Evolutionary conservation across 371 early-diverging fungal species (phyloP).

Genomic region (Mortierella sp.): DNA sequence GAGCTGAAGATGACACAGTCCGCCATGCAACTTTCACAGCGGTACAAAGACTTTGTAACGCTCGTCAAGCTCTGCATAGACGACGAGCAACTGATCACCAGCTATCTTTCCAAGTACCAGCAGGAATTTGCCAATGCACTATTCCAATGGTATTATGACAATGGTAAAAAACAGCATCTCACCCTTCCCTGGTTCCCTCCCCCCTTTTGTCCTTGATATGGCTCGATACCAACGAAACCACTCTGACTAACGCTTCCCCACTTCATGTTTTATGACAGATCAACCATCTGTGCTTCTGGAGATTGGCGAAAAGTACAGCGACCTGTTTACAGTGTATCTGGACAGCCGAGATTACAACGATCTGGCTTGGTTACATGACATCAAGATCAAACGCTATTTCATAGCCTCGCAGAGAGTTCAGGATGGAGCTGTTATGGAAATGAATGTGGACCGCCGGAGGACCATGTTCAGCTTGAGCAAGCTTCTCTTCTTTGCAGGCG

Average conservation of each 20-base stretch:
- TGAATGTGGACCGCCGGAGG: conserved; percentile 32
- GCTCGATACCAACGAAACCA: no score
- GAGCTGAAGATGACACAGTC: conserved; percentile 22
- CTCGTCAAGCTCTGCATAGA: conserved; percentile 28
- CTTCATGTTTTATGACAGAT: no score
- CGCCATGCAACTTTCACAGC: conserved; percentile 32
- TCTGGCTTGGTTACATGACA: conserved; percentile 48
- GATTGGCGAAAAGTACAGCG: conserved; percentile 37
- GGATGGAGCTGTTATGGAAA: conserved; percentile 25
- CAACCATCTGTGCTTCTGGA: conserved; percentile 26
- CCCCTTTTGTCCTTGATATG: no score
- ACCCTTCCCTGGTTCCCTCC: no score
- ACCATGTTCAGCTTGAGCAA: conserved; percentile 44
- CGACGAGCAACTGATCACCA: conserved; percentile 7
- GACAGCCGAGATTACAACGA: conserved; percentile 28
- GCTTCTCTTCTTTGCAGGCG: conserved; percentile 31
- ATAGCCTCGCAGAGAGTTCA: conserved; percentile 31
- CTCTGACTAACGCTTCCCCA: no score
- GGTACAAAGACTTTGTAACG: conserved; percentile 36
- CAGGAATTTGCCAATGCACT: conserved; percentile 45
- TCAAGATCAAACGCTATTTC: conserved; percentile 33
- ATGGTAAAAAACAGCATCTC: conserved; percentile 19
- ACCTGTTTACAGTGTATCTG: conserved; percentile 29
- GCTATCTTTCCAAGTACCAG: conserved; percentile 33
- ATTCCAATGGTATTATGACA: conserved; percentile 35